These are phyloP conservation scores for Monosporozyma aquatica DNA, from an alignment of 805 yeast genomes.

Conservation along the genomic window DNA sequence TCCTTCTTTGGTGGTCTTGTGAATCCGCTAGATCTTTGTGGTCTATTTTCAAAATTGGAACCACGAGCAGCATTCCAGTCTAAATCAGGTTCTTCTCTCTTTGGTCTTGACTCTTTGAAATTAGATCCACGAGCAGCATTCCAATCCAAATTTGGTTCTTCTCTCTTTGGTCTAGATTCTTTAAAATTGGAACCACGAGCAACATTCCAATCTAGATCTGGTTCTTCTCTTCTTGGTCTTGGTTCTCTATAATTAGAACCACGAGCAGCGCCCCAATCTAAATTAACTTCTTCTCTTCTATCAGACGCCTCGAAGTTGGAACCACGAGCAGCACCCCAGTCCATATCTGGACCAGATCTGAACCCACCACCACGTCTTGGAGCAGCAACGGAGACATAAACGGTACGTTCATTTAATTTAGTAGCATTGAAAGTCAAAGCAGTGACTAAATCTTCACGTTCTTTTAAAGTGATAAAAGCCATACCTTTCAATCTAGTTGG, in stretches of 20 bases:
- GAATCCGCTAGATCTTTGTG: conserved; percentile 22
- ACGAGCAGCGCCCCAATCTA: conserved; percentile 43
- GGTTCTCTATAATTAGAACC: conserved; percentile 31
- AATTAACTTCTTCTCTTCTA: conserved; percentile 32
- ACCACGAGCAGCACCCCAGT: conserved; percentile 38
- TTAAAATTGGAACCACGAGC: conserved; percentile 40
- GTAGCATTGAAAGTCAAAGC: conserved; percentile 66
- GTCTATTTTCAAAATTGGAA: conserved; percentile 29
- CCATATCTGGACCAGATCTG: conserved; percentile 38
- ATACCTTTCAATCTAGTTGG: conserved; percentile 73
- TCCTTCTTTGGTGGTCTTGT: conserved; percentile 27
- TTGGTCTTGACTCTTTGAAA: conserved; percentile 26
- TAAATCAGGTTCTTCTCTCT: conserved; percentile 33
- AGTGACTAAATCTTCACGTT: conserved; percentile 64
- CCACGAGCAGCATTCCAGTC: conserved; percentile 45
- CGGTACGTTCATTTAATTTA: conserved; percentile 60
- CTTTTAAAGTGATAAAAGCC: conserved; percentile 78
- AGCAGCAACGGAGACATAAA: conserved; percentile 76
- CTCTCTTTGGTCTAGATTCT: conserved; percentile 28
- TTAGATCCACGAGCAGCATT: conserved; percentile 42
- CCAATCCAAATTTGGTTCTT: conserved; percentile 40
- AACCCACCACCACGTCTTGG: conserved; percentile 38
- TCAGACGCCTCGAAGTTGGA: conserved; percentile 23
- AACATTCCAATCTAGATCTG: conserved; percentile 37
- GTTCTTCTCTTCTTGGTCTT: conserved; percentile 28